Evolutionary conservation across 352 stramenopile species (phyloP).

Genomic region (Phytophthora meadii): DNA sequence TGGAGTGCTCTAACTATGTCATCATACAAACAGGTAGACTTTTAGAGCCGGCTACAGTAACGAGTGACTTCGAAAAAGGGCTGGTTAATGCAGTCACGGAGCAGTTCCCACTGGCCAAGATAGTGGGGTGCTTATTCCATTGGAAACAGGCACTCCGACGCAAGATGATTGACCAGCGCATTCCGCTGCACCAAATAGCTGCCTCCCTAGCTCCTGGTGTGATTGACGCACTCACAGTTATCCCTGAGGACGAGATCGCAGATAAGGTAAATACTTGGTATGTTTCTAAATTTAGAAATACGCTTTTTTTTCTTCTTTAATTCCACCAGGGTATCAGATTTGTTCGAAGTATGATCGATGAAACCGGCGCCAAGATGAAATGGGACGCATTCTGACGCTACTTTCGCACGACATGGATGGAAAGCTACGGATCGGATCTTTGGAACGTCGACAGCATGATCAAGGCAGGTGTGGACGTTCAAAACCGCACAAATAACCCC

Average conservation of each 20-base stretch:
- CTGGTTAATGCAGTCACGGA: constrained; percentile 16
- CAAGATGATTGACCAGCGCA: constrained; percentile 15
- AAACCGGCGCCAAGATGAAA: constrained; percentile 10
- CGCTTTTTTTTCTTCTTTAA: neutral
- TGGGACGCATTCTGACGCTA: constrained; percentile 18
- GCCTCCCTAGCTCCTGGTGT: neutral
- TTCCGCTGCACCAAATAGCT: neutral
- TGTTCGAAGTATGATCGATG: neutral
- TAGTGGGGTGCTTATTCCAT: constrained; percentile 18
- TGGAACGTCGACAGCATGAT: constrained; percentile 11
- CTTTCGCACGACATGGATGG: constrained; percentile 2
- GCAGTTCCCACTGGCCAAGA: constrained; percentile 14
- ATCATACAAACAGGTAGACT: constrained; percentile 12
- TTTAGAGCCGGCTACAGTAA: neutral
- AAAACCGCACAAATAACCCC: constrained; percentile 5
- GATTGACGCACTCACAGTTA: constrained; percentile 1
- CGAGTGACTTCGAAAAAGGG: constrained; percentile 17
- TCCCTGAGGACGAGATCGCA: constrained; percentile 1
- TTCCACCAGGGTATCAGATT: neutral
- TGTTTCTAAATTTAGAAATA: neutral
- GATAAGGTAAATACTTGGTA: neutral
- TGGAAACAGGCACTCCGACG: constrained; percentile 25
- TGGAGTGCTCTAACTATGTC: constrained; percentile 9
- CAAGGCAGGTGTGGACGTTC: neutral
- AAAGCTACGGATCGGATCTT: constrained; percentile 6